phyloP scores from a whole-genome alignment of 2,329 filamentous ascomycete genomes.

The Pestalotiopsis sp. region DNA sequence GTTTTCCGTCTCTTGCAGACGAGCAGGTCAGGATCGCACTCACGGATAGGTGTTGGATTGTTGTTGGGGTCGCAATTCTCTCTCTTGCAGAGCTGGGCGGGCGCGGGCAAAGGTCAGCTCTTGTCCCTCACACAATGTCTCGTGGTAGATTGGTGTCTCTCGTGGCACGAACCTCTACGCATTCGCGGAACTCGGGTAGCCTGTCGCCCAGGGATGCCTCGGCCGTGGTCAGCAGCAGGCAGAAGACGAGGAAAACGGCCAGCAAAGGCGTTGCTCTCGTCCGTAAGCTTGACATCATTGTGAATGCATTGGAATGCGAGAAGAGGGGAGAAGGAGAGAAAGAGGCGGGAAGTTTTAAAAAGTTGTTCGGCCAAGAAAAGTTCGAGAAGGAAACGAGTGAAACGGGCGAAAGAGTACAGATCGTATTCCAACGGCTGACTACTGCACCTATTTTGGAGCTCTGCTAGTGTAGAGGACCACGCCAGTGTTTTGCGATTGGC shows the following conservation, averaged over 20 bases:
- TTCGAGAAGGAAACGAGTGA: background rate
- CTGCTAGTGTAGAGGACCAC: background rate
- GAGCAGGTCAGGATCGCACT: slow-evolving; percentile 33
- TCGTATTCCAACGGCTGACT: background rate
- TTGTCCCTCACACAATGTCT: slow-evolving; percentile 16
- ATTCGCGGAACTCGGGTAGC: slow-evolving; percentile 84
- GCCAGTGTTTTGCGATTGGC: slow-evolving; percentile 12
- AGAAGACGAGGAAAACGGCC: slow-evolving; percentile 15
- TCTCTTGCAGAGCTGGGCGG: slow-evolving; percentile 70
- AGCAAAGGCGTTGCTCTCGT: slow-evolving; percentile 15
- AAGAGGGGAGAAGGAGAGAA: background rate
- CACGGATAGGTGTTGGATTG: slow-evolving; percentile 69
- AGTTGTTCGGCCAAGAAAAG: background rate
- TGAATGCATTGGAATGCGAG: slow-evolving; percentile 11
- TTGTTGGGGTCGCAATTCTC: slow-evolving; percentile 77
- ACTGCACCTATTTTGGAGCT: slow-evolving; percentile 5
- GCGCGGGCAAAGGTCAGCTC: background rate
- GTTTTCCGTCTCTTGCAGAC: background rate
- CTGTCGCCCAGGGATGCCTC: slow-evolving; percentile 81
- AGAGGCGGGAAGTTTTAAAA: background rate
- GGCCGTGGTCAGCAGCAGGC: slow-evolving; percentile 42
- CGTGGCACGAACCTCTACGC: slow-evolving; percentile 70
- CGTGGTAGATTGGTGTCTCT: slow-evolving; percentile 6
- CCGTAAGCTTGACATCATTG: slow-evolving; percentile 11
- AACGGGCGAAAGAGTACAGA: background rate